Conservation (phyloP, 495 filamentous ascomycete genomes). For the Lentithecium fluviatile region DNA sequence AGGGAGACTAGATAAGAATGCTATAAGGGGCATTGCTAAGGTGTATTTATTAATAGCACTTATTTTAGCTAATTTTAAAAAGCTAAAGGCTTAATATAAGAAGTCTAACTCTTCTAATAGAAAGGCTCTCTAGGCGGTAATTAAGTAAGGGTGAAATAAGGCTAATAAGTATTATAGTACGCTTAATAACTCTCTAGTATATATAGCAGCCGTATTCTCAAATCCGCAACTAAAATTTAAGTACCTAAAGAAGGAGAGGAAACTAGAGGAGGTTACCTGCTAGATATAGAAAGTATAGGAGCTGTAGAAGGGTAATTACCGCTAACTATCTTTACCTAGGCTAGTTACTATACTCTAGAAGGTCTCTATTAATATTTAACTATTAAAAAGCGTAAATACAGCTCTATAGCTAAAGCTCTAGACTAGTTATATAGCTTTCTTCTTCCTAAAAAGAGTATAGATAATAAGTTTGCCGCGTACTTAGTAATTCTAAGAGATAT, state of each 20-base stretch:
- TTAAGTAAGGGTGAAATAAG: background rate
- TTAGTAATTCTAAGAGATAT: background rate
- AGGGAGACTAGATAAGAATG: background rate
- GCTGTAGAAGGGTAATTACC: too few relatives aligned
- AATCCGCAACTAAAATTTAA: background rate
- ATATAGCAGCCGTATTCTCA: background rate
- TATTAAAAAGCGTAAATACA: too few relatives aligned
- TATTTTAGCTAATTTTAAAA: background rate
- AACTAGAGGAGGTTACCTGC: background rate
- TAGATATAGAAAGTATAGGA: too few relatives aligned
- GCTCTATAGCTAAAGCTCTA: too few relatives aligned
- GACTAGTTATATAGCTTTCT: too few relatives aligned
- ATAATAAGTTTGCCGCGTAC: background rate
- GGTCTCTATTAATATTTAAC: too few relatives aligned
- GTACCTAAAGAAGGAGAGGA: background rate
- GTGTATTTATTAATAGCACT: background rate
- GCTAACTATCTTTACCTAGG: too few relatives aligned
- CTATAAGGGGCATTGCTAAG: background rate
- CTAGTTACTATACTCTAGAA: too few relatives aligned
- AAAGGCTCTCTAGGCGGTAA: background rate
- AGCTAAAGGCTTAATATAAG: too few relatives aligned
- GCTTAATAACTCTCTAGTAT: background rate
- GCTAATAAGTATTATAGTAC: background rate
- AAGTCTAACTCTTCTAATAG: too few relatives aligned
- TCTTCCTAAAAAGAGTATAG: too few relatives aligned